Evolutionary conservation across 2,329 filamentous ascomycete species (phyloP).

Genomic region (Alternaria tenuissima): DNA sequence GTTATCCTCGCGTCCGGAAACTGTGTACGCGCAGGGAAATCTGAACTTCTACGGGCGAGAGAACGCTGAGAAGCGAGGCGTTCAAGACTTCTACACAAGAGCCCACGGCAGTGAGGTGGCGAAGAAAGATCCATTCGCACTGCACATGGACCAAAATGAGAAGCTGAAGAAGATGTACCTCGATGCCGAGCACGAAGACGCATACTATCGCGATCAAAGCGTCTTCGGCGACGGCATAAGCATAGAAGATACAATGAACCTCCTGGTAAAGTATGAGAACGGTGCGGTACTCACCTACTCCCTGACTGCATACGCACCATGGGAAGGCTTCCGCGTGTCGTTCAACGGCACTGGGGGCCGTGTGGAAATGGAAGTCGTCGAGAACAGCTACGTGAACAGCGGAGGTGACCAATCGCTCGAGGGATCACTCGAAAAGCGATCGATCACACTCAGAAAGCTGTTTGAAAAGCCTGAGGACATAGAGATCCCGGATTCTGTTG

Average conservation of each 20-base stretch:
- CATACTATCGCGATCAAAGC: slow-evolving; percentile 68
- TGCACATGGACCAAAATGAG: slow-evolving; percentile 62
- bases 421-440: slow-evolving; percentile 61
- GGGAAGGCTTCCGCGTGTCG: slow-evolving; percentile 67
- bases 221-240: slow-evolving; percentile 70
- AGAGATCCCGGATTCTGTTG: slow-evolving; percentile 60
- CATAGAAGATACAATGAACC: slow-evolving; percentile 71
- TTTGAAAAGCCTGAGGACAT: slow-evolving; percentile 67
- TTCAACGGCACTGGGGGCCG: slow-evolving; percentile 68
- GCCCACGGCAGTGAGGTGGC: slow-evolving; percentile 62
- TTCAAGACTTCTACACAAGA: slow-evolving; percentile 61
- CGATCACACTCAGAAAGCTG: slow-evolving; percentile 61
- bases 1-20: slow-evolving; percentile 63
- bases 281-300: slow-evolving; percentile 68
- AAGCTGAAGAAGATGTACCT: slow-evolving; percentile 68
- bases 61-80: slow-evolving; percentile 66
- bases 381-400: slow-evolving; percentile 67
- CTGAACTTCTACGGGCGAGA: slow-evolving; percentile 68
- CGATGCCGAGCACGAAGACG: slow-evolving; percentile 70
- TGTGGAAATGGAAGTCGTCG: slow-evolving; percentile 68
- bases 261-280: slow-evolving; percentile 65
- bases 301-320: slow-evolving; percentile 68
- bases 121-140: slow-evolving; percentile 65
- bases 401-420: slow-evolving; percentile 66
- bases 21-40: slow-evolving; percentile 67